These are phyloP conservation scores for Mycocentrospora acerina DNA, from an alignment of 2,329 filamentous ascomycete genomes.

Conservation along the genomic window DNA sequence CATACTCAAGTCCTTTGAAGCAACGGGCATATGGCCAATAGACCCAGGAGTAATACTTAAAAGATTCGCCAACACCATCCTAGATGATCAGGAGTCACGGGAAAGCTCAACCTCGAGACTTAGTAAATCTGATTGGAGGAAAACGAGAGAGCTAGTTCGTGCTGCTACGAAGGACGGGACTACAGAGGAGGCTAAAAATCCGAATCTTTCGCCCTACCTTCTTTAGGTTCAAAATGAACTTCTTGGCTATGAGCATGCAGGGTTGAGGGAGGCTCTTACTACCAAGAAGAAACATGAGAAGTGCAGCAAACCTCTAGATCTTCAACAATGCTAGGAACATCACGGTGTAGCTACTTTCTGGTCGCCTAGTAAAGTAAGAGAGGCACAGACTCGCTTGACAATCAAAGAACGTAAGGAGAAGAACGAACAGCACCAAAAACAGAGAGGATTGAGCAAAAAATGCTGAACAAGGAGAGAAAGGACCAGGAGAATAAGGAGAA, in stretches of 20 bases:
- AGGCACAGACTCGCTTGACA: neutral
- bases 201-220: conserved; percentile 2
- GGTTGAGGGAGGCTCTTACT: conserved; percentile 1
- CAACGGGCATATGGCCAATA: conserved; percentile 5
- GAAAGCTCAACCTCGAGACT: conserved; percentile 4
- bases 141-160: conserved; percentile 4
- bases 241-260: conserved; percentile 3
- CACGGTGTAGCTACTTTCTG: conserved; percentile 1
- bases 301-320: conserved; percentile 27
- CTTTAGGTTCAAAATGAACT: conserved; percentile 6
- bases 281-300: conserved; percentile 14
- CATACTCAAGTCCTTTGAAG: conserved; percentile 5
- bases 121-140: conserved; percentile 5
- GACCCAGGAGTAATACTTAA: conserved; percentile 2
- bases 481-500: neutral
- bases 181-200: conserved; percentile 2
- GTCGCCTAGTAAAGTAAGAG: neutral
- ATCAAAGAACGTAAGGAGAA: neutral
- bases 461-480: no score
- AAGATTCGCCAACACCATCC: neutral
- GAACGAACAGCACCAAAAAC: neutral
- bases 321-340: conserved; percentile 6
- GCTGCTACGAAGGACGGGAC: neutral
- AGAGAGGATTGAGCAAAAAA: neutral
- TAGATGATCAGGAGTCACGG: neutral